phyloP scores from a whole-genome alignment of 108 stramenopile genomes.

The Pseudonitzschia delicatissima region DNA sequence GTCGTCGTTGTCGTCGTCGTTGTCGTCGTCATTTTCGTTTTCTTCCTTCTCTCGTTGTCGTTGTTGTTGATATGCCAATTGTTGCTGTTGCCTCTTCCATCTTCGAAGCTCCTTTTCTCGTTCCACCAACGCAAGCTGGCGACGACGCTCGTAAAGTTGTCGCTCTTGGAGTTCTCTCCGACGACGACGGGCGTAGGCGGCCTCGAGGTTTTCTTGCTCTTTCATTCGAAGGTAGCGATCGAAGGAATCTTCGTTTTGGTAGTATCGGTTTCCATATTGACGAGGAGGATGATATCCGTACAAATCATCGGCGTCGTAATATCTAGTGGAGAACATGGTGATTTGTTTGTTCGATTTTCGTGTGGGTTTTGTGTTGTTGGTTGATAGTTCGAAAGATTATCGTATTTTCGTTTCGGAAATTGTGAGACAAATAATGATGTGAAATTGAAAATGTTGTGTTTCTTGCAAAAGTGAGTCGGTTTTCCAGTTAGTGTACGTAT shows the following conservation, averaged over 20 bases:
- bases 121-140: background rate
- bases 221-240: background rate
- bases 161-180: background rate
- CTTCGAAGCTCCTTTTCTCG: background rate
- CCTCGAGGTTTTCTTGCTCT: background rate
- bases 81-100: background rate
- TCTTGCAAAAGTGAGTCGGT: no score
- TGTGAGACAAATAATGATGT: no score
- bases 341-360: background rate
- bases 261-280: background rate
- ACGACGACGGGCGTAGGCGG: background rate
- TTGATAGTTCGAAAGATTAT: no score
- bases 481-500: no score
- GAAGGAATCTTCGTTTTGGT: background rate
- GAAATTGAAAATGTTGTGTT: no score
- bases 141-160: background rate
- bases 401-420: no score
- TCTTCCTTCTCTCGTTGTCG: background rate
- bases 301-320: background rate
- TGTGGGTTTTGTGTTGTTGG: background rate
- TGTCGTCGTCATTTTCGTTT: background rate
- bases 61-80: background rate
- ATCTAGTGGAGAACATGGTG: background rate
- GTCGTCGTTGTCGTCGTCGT: conserved; percentile 9
- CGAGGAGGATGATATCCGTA: background rate